Evolutionary conservation across 1,284 basidiomycete species (phyloP).

Genomic region (Sporisorium iseilematis-ciliati): DNA sequence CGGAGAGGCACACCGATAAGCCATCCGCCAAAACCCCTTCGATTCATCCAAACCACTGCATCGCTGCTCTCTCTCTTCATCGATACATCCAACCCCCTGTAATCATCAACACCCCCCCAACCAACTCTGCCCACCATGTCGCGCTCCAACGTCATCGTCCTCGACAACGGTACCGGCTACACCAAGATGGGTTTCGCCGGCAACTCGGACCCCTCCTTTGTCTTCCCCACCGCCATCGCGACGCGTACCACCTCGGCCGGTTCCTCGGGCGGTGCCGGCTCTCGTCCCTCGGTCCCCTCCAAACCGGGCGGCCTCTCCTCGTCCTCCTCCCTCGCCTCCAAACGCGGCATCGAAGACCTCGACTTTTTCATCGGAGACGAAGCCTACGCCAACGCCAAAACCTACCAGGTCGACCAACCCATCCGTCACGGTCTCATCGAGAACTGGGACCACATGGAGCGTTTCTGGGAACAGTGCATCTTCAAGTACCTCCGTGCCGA

Average conservation of each 20-base stretch:
- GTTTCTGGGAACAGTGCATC: slow-evolving; percentile 99
- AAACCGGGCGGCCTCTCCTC: slow-evolving; percentile 76
- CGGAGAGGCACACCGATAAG: not conserved
- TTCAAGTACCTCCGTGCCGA: slow-evolving; percentile 99
- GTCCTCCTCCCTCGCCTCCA: slow-evolving; percentile 77
- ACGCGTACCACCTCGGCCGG: slow-evolving; percentile 60
- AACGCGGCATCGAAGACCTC: slow-evolving; percentile 97
- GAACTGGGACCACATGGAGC: slow-evolving; percentile 99
- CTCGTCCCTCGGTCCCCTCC: slow-evolving; percentile 78
- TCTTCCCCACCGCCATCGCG: slow-evolving; percentile 69
- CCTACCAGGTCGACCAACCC: slow-evolving; percentile 93
- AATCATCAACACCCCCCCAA: too few relatives aligned
- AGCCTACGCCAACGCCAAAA: slow-evolving; percentile 91
- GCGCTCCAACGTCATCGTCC: slow-evolving; percentile 68
- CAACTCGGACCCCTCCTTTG: slow-evolving; percentile 96
- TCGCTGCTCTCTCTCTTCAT: not conserved
- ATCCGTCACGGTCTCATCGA: slow-evolving; percentile 99
- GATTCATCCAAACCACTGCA: too few relatives aligned
- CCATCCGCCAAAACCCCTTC: too few relatives aligned
- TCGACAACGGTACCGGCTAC: slow-evolving; percentile 95
- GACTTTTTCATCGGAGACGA: slow-evolving; percentile 99
- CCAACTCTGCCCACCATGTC: slow-evolving; percentile 52
- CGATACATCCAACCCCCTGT: not conserved
- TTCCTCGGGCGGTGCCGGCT: slow-evolving; percentile 69
- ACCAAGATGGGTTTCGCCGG: slow-evolving; percentile 99